Conservation (phyloP, 2,329 filamentous ascomycete species). For the Talaromyces sp. region DNA sequence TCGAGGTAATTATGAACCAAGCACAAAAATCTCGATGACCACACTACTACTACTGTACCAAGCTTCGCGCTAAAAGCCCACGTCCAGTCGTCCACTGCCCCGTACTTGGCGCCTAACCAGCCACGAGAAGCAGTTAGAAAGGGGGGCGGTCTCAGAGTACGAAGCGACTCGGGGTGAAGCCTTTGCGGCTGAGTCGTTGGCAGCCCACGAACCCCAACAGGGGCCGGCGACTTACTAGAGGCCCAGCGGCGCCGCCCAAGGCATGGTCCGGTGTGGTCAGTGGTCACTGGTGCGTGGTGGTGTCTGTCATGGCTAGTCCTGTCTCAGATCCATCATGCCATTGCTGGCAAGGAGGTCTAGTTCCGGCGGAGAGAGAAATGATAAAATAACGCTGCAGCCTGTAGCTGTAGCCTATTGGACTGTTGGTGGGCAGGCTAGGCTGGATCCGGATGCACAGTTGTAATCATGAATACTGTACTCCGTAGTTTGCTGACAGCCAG, state of each 20-base stretch:
- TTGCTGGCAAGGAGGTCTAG: neutral
- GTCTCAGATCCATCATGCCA: neutral
- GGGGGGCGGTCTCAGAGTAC: neutral
- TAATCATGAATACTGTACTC: too few species aligned
- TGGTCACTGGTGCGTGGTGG: neutral
- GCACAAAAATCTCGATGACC: neutral
- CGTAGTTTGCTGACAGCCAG: too few species aligned
- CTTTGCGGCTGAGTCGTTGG: neutral
- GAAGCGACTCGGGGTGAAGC: neutral
- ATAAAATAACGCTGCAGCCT: neutral
- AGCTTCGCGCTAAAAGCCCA: neutral
- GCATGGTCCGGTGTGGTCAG: neutral
- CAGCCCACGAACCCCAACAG: neutral
- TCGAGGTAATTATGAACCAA: neutral
- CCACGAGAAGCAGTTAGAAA: neutral
- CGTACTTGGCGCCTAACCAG: neutral
- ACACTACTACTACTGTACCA: neutral
- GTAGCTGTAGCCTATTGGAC: neutral
- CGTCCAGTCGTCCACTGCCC: neutral
- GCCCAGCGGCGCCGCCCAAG: neutral
- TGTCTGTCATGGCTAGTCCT: neutral
- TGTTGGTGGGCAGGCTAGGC: neutral
- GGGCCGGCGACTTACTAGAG: neutral
- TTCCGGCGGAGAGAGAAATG: neutral
- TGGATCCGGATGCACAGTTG: neutral